Evolutionary conservation across 441 rosid species (phyloP).

Genomic region (Mallotus repandus): DNA sequence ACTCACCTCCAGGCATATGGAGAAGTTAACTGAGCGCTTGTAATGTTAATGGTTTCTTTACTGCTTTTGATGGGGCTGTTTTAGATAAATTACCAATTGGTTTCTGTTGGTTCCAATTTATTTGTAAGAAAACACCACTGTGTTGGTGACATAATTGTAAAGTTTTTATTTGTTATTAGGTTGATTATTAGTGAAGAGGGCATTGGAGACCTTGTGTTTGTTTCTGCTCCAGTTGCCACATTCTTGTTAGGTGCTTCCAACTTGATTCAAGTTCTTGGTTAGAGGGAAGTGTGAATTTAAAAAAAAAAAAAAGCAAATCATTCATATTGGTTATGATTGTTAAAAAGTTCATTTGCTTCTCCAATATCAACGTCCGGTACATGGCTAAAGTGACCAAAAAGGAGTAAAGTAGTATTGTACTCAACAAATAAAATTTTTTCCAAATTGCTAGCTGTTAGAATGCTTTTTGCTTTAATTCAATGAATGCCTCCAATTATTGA

Average conservation of each 20-base stretch:
- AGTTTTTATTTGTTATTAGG: constrained; percentile 40
- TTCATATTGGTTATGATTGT: constrained; percentile 20
- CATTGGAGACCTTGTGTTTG: constrained; percentile 39
- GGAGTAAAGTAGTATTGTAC: no score
- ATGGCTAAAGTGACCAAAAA: not conserved
- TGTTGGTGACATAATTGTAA: constrained; percentile 59
- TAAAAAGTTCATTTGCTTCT: not conserved
- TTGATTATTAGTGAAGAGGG: constrained; percentile 35
- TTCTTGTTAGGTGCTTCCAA: constrained; percentile 34
- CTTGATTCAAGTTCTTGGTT: constrained; percentile 20
- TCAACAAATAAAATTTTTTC: no score
- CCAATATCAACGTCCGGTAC: not conserved
- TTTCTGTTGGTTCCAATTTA: constrained; percentile 40
- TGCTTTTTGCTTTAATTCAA: not conserved
- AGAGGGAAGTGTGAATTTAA: constrained; percentile 24
- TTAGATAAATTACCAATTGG: constrained; percentile 37
- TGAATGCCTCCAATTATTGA: constrained; percentile 6
- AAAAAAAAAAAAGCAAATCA: not conserved
- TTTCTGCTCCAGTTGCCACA: constrained; percentile 37
- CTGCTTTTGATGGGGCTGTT: constrained; percentile 40
- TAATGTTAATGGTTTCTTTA: constrained; percentile 26
- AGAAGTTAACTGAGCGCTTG: constrained; percentile 30
- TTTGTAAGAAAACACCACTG: constrained; percentile 42
- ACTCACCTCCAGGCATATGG: constrained; percentile 15
- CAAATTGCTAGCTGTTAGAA: not conserved